Evolutionary conservation across 1,139 yeast genomes (phyloP), one percentile per base, ranked within the genome.

Genomic region (Kazachstania sp.): DNA sequence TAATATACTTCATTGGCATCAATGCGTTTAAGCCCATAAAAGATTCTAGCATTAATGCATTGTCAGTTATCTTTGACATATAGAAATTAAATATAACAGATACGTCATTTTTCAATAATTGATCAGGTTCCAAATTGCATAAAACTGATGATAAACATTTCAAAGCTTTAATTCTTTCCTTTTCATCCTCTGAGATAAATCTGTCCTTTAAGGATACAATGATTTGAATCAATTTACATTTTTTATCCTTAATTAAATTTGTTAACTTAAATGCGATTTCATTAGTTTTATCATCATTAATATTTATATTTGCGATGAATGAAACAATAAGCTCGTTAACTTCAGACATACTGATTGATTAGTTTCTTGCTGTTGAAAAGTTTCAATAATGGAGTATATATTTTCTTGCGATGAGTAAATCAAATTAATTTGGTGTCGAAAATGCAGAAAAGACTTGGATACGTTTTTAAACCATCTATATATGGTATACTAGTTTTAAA

Each of bases 21-120:
- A 87, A 65, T 1, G 79, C 68, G 13, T 62, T 61, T 11, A 90
- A 58, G 0, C 88, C 88, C 16, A 63, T 63, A 7, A 83, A 66
- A 0, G 82, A 76, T 49, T 78, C 76, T 37, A 67, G 68, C 31
- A 80, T 62, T 43, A 84, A 73, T 6, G 71, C 69, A 13, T 72
- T 70, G 59, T 90, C 97, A 20, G 80, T 83, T 37, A 86, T 63
- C 54, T 90, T 82, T 31, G 79, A 79, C 30, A 74, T 54, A 50
- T 79, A 74, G 60, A 90, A 90, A 9, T 77, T 79, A 23, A 78
- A 63, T 46, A 90, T 71, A 13, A 87, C 95, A 26, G 70, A 66
- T 15, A 85, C 70, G 56, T 87, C 96, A 52, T 81, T 83, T 39
- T 74, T 72, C 15, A 75, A 66, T 26, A 87, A 65, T 36, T 69